phyloP scores from a whole-genome alignment of 2,329 filamentous ascomycete genomes.

The Cytospora chrysosperma region DNA sequence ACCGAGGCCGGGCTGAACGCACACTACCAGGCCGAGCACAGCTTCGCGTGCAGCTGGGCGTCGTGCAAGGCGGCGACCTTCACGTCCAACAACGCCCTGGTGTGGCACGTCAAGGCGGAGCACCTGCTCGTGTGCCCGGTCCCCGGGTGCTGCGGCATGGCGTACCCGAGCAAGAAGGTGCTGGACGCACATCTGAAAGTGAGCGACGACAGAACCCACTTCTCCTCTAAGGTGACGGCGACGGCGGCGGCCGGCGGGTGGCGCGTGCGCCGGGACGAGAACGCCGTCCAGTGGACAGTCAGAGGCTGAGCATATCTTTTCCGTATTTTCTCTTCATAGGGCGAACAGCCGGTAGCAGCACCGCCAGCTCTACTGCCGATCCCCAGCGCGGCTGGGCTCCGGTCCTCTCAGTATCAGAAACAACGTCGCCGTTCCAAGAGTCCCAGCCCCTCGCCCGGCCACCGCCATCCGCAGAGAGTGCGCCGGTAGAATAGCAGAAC shows the following conservation, averaged over 20 bases:
- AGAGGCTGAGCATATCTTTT: background rate
- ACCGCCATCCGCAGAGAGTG: background rate
- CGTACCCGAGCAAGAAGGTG: conserved; percentile 36
- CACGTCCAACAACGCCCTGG: conserved; percentile 37
- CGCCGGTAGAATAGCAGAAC: background rate
- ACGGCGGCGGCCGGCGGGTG: background rate
- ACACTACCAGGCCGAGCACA: conserved; percentile 31
- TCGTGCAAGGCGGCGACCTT: conserved; percentile 39
- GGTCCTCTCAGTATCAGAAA: background rate
- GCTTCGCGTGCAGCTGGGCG: conserved; percentile 42
- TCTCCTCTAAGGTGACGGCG: no score
- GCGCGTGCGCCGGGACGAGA: no score
- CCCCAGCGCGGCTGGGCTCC: background rate
- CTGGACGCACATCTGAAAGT: conserved; percentile 38
- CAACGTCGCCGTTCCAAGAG: conserved; percentile 10
- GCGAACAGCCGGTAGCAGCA: background rate
- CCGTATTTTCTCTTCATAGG: background rate
- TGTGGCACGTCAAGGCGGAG: conserved; percentile 44
- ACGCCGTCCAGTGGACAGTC: no score
- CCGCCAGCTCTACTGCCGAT: background rate
- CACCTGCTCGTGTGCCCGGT: conserved; percentile 44
- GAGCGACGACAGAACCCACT: background rate
- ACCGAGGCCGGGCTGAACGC: conserved; percentile 10
- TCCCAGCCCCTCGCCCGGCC: conserved; percentile 6
- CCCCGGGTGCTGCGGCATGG: conserved; percentile 38